Evolutionary conservation across 2,329 filamentous ascomycete species (phyloP).

Genomic region (Claviceps maximensis): DNA sequence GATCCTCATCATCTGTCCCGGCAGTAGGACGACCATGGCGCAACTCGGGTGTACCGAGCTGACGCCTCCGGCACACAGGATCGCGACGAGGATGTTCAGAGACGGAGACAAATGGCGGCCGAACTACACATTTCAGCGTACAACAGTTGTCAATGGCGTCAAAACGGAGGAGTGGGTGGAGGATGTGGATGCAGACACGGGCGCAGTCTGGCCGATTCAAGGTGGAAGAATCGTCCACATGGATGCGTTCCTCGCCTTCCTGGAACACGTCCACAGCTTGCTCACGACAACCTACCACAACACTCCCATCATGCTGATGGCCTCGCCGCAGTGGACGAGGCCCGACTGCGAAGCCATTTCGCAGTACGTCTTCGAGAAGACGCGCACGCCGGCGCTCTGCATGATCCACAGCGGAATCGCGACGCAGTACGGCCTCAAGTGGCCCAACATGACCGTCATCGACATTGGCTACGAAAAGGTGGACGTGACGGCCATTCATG

Average conservation of each 20-base stretch:
- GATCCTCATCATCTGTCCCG: conserved; percentile 61
- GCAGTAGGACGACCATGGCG: conserved; percentile 80
- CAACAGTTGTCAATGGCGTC: conserved; percentile 34
- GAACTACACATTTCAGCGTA: conserved; percentile 59
- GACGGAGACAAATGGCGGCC: conserved; percentile 68
- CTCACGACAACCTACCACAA: conserved; percentile 91
- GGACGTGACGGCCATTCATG: conserved; percentile 79
- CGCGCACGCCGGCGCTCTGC: conserved; percentile 83
- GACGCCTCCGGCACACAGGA: conserved; percentile 73
- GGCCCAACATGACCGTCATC: conserved; percentile 67
- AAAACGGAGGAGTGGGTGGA: conserved; percentile 68
- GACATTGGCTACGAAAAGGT: conserved; percentile 90
- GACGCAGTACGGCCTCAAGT: conserved; percentile 68
- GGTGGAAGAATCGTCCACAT: conserved; percentile 77
- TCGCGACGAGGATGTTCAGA: conserved; percentile 90
- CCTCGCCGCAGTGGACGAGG: conserved; percentile 80
- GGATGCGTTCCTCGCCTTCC: conserved; percentile 83
- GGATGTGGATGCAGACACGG: conserved; percentile 75
- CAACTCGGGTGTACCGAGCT: conserved; percentile 85
- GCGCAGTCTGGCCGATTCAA: conserved; percentile 75
- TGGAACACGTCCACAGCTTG: conserved; percentile 81
- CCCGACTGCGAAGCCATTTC: conserved; percentile 78
- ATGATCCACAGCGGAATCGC: conserved; percentile 82
- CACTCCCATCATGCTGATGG: conserved; percentile 82
- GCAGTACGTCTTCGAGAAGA: conserved; percentile 94